These are phyloP conservation scores for Talaromyces rugulosus DNA, from an alignment of 2,329 filamentous ascomycete species.

Conservation along the genomic window DNA sequence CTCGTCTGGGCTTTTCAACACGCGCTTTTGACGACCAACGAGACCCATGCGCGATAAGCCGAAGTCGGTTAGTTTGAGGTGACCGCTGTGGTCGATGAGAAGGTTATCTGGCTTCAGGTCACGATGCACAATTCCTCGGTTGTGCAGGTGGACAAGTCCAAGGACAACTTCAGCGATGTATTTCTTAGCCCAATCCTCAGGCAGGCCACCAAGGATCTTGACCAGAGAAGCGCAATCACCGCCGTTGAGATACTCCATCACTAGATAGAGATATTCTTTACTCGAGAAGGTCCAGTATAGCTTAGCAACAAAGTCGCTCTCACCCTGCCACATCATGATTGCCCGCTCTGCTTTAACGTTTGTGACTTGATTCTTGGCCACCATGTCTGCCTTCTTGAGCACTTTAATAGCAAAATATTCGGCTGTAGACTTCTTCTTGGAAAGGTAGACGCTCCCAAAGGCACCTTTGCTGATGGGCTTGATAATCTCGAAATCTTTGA, in stretches of 20 bases:
- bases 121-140: constrained; percentile 89
- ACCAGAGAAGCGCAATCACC: constrained; percentile 95
- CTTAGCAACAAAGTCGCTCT: constrained; percentile 98
- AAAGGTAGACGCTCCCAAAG: constrained; percentile 95
- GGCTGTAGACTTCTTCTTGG: constrained; percentile 97
- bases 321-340: constrained; percentile 99
- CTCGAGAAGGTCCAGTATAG: constrained; percentile 99
- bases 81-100: constrained; percentile 92
- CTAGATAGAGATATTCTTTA: constrained; percentile 96
- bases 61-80: constrained; percentile 96
- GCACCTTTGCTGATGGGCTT: constrained; percentile 99
- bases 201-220: constrained; percentile 84
- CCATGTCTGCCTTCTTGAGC: constrained; percentile 99
- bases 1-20: constrained; percentile 72
- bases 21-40: constrained; percentile 91
- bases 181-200: constrained; percentile 97
- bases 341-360: constrained; percentile 98
- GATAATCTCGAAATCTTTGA: constrained; percentile 99
- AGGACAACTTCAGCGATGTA: constrained; percentile 94
- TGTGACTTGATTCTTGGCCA: constrained; percentile 98
- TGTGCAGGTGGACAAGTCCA: constrained; percentile 95
- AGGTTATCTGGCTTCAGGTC: constrained; percentile 97
- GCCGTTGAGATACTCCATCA: constrained; percentile 98
- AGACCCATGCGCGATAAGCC: constrained; percentile 95
- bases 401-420: constrained; percentile 99